Evolutionary conservation across 495 filamentous ascomycete genomes (phyloP), one percentile per base, ranked within the genome.

Genomic region (Tuber aestivum): DNA sequence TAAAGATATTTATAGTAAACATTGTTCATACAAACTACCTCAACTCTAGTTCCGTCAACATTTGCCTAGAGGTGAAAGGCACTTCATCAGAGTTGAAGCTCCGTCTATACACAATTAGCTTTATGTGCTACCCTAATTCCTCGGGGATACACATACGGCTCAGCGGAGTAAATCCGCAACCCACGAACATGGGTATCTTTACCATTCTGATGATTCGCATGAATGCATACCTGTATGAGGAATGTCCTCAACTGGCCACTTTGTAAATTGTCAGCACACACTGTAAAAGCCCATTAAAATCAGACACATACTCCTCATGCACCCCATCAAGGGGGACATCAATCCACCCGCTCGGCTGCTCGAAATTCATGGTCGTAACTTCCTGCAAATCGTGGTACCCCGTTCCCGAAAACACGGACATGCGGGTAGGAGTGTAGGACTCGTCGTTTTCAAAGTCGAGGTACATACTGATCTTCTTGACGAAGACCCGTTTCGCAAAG

Each of bases 161-260:
- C 94, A 65, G 87, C 84, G 8, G 93, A 92, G 83, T 93, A 99
- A 40, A 99, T 89, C 87, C 97, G 94, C 83, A 99, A 87, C 0
- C 93, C 95, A 50, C 95, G 90, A 61, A 99, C 90, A 87, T 99
- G 95, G 5, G 95, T 99, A 83, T 99, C 95, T 83, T 99, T 99
- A 74, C 95, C 95, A 84, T 99, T 99, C 86, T 99, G 95, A 85
- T 99, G 95, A 80, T 99, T 99, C 85, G 97, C 96, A 74, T 93
- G 88, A 77, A 99, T 88, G 71, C 89, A 89, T 72, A 98, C 90
- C 83, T 97, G 94, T 20, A 97, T 87, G 69, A 98, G 88, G 85
- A 92, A 96, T 48, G 91, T 93, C 76, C 93, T 89, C 41, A 97
- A 88, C 10, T 93, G 69, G 32, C 81, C 76, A 72, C 81, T 76